A percentile compares a stretch with the other conserved stretches of the same genome.
These are phyloP conservation scores for Erythrophleum ivorense DNA, from an alignment of 331 rosid species.

Conservation along the genomic window DNA sequence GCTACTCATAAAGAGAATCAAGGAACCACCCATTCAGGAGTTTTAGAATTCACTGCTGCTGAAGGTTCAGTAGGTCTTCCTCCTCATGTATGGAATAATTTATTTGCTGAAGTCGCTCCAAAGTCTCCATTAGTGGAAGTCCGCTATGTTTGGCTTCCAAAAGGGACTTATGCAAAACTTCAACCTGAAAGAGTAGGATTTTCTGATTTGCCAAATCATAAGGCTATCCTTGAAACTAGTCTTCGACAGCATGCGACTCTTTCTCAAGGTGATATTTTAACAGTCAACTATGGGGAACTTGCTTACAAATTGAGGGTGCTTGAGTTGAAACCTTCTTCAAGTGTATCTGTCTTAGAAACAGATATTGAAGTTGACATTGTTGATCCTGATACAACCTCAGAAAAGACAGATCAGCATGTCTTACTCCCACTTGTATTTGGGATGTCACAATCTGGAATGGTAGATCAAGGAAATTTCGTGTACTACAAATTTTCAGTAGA, in stretches of 20 bases:
- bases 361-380: slow-evolving; percentile 94
- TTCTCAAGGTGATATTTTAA: slow-evolving; percentile 78
- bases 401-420: slow-evolving; percentile 64
- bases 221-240: slow-evolving; percentile 96
- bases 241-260: slow-evolving; percentile 98
- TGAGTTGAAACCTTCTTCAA: slow-evolving; percentile 85
- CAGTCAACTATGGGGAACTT: slow-evolving; percentile 80
- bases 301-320: slow-evolving; percentile 79
- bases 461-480: slow-evolving; percentile 73
- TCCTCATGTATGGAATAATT: slow-evolving; percentile 91
- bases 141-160: slow-evolving; percentile 85
- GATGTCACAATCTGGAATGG: slow-evolving; percentile 61
- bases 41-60: slow-evolving; percentile 90
- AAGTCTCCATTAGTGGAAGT: slow-evolving; percentile 70
- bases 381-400: slow-evolving; percentile 65
- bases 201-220: slow-evolving; percentile 94
- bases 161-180: slow-evolving; percentile 93
- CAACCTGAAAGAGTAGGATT: slow-evolving; percentile 87
- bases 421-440: slow-evolving; percentile 65
- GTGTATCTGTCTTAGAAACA: slow-evolving; percentile 95
- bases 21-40: slow-evolving; percentile 82
- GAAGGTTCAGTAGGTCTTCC: slow-evolving; percentile 91
- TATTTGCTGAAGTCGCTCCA: slow-evolving; percentile 54
- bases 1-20: slow-evolving; percentile 45
- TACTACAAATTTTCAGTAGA: slow-evolving; percentile 89